Base-by-base conservation (phyloP, 768 basidiomycete genomes). In the Agaricus blazei region DNA sequence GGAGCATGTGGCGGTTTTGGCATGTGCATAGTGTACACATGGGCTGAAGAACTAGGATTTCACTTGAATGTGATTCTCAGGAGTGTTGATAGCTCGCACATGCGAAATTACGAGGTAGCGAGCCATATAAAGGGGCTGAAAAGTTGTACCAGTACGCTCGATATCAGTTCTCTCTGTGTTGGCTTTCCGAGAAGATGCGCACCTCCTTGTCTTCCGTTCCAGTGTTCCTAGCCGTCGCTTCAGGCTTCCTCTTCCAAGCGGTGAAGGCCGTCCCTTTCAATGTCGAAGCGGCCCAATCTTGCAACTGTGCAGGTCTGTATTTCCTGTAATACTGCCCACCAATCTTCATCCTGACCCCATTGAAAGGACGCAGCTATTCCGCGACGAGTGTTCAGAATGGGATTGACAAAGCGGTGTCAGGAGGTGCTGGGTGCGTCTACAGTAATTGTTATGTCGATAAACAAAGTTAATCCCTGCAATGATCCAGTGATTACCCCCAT, bases 401-500 rank as follows among this genome's bases (percentile, higher is more conserved):
- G 2, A 57, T 57, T 15, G 51, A 51, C 48, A 57, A 57, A 34
- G 56, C 56, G 9, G 48, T 62, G 36, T 53, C 27, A 31, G 66
- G 65, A 5, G 66, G 65, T 42, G 62, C 65, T 28, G 51, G 62
- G 66, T 64, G 23, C 58, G 60, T 26, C 11, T 29, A 28, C 31
- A 14, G 43, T 9, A 36, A 27, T 31, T 15, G 4, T 6, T 27
- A 14, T 14, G n/a, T 28, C 14, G 4, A 26, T 27, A 9, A 15
- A 40, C 9, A 34, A 47, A 47, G 24, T 24, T 23, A 14, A 31
- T 50, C 31, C 34, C n/a, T n/a, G 42, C 12, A 37, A 9, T 3
- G 24, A 14, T 38, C 51, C 23, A 67, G 67, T 36, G 61, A 57
- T 15, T 69, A 67, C 53, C 67, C 64, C 9, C 68, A 67, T 38